phyloP scores from a whole-genome alignment of 495 filamentous ascomycete species.

The Penicillium simplicissimum region DNA sequence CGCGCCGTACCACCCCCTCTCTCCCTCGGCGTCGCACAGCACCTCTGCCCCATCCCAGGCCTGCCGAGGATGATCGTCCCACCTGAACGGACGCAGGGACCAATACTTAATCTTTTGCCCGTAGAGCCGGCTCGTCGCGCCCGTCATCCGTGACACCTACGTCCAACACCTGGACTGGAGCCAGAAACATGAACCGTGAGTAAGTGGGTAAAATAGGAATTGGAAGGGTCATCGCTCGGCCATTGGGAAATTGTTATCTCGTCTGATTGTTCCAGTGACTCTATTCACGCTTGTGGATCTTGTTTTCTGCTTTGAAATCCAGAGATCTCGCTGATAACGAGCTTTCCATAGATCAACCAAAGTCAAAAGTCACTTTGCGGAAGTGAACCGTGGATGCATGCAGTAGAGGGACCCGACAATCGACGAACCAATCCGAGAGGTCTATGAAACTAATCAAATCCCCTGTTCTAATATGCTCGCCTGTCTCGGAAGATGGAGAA shows the following conservation, averaged over 20 bases:
- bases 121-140: background rate
- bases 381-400: background rate
- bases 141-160: constrained; percentile 15
- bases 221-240: background rate
- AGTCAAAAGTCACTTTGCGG: background rate
- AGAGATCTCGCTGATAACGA: background rate
- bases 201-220: background rate
- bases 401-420: too few relatives aligned
- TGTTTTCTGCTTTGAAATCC: background rate
- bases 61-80: constrained; percentile 24
- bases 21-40: constrained; percentile 23
- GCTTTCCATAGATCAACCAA: background rate
- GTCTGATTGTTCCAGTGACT: background rate
- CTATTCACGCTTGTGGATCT: background rate
- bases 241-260: background rate
- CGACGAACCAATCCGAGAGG: background rate
- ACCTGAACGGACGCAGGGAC: constrained; percentile 27
- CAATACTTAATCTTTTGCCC: constrained; percentile 21
- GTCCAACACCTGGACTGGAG: constrained; percentile 3
- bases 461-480: background rate
- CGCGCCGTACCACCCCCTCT: constrained; percentile 19
- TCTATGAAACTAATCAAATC: background rate
- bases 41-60: constrained; percentile 13
- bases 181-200: constrained; percentile 2
- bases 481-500: background rate